Evolutionary conservation across 2,329 filamentous ascomycete genomes (phyloP).

Genomic region (Fusarium abutilonis): DNA sequence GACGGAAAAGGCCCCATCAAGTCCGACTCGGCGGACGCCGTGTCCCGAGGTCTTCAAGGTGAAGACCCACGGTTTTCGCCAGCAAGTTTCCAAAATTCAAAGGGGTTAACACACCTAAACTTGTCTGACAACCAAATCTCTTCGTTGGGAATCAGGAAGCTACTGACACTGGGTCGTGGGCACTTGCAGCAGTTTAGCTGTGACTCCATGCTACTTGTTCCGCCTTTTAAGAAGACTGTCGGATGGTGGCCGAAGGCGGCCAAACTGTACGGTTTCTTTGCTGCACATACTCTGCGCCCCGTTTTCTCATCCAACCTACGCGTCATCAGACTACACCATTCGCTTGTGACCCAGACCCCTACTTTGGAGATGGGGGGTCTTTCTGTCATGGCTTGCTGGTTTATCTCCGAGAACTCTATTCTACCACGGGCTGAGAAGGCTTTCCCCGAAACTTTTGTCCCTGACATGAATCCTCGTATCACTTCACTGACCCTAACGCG

Average conservation of each 20-base stretch:
- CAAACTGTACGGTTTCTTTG: slow-evolving; percentile 56
- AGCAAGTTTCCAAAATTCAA: slow-evolving; percentile 35
- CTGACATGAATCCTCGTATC: slow-evolving; percentile 67
- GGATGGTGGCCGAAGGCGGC: slow-evolving; percentile 46
- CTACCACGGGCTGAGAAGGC: slow-evolving; percentile 55
- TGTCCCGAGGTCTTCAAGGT: slow-evolving; percentile 39
- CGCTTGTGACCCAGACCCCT: slow-evolving; percentile 65
- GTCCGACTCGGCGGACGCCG: slow-evolving; percentile 46
- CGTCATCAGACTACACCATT: slow-evolving; percentile 66
- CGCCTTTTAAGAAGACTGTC: slow-evolving; percentile 12
- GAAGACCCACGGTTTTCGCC: slow-evolving; percentile 34
- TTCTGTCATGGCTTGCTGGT: slow-evolving; percentile 50
- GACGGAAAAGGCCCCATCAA: slow-evolving; percentile 41
- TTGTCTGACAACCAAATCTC: slow-evolving; percentile 63
- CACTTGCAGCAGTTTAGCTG: slow-evolving; percentile 64
- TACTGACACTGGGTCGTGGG: slow-evolving; percentile 57
- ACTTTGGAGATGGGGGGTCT: slow-evolving; percentile 54
- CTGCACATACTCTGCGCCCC: slow-evolving; percentile 61
- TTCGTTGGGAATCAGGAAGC: slow-evolving; percentile 52
- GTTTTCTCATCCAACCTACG: slow-evolving; percentile 64
- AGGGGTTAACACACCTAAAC: slow-evolving; percentile 63
- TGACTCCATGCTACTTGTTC: slow-evolving; percentile 53
- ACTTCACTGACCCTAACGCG: slow-evolving; percentile 62
- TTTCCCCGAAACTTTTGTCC: slow-evolving; percentile 60
- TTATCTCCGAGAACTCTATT: slow-evolving; percentile 58